Base-by-base conservation (phyloP, 306 rosid genomes). In the Heteromeles arbutifolia region DNA sequence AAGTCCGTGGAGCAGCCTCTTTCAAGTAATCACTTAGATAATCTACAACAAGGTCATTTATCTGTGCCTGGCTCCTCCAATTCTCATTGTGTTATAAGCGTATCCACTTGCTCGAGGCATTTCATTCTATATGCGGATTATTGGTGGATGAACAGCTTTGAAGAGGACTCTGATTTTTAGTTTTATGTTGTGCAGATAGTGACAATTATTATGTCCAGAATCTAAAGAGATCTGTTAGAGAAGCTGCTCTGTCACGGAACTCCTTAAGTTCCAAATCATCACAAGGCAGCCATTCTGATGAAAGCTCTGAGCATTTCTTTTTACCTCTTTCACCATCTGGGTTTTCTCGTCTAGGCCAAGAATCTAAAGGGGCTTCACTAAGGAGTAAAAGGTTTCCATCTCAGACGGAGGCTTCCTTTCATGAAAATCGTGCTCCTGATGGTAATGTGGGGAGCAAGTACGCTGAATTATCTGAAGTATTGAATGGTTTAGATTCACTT, bases 211-310 rank as follows among this genome's bases (percentile, higher is more conserved):
- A 74, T 72, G 78, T 89, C 82, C 93, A 89, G 74, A 89, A 88
- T 82, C 73, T 96, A 79, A 96, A 84, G 89, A 96, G 91, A 84
- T 87, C 98, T 3, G 99, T 96, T 64, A 92, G 99, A 75, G 97
- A 92, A 82, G 97, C 97, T 32, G 99, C 98, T 44, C 72, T 96
- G 79, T 85, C 93, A 18, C 59, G 82, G 81, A 87, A 69, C 62
- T 81, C 88, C 65, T 72, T 81, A 69, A 88, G 80, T 83, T 87
- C 90, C 41, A 91, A 85, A 72, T 82, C 90, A 22, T 87, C 91
- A 67, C 85, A 83, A 74, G 93, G 91, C 68, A 83, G 86, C 79
- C 92, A 84, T 78, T 90, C 93, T 58, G 97, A 92, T 74, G 99
- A 84, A 81, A 82, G 84, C 80, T 88, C 95, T 7, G 99, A 92